Base-by-base conservation (phyloP, 805 yeast species). In the Suhomyces sp. region DNA sequence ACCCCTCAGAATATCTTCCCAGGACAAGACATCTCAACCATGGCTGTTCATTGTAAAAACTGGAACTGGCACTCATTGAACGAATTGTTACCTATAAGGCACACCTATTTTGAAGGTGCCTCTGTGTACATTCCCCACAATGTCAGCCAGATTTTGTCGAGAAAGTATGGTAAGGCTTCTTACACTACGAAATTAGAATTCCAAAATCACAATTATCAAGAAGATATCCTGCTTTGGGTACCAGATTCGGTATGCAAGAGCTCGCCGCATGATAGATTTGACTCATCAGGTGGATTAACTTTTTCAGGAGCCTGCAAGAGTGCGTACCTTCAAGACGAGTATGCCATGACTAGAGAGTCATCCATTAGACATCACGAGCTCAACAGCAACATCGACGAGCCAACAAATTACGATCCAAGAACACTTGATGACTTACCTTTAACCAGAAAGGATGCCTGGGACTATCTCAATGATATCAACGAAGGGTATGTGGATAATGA, bases 201-300 rank as follows among this genome's bases (percentile, higher is more conserved):
- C 41, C 33, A 46, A 13, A 48, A 55, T 27, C 63, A 65, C 42
- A 63, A 66, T 33, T 71, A 57, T 46, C 73, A 68, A 40, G 35
- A 45, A n/a, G 74, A 70, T 38, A 56, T 72, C 33, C 54, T 58
- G 15, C 43, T 72, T 22, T 73, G 77, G 78, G 74, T 73, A 3
- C 64, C 72, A 4, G 68, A 71, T 43, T 48, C 54, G 16, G 44
- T 64, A 6, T 72, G 77, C 48, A 16, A 20, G 12, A 15, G 6
- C n/a, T 9, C 19, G 6, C 26, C 19, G 6, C 17, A 16, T 14
- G n/a, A 14, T 25, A 7, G 31, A 11, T 25, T 25, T 28, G 56
- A 56, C 25, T 47, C 49, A 8, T 33, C 48, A 11, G 53, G 57
- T 4, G 39, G 46, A 10, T 46, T 67, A 23, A 58, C 69, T 0